Base-by-base conservation (phyloP, 163 green algal genomes). In the Volvox carteri region DNA sequence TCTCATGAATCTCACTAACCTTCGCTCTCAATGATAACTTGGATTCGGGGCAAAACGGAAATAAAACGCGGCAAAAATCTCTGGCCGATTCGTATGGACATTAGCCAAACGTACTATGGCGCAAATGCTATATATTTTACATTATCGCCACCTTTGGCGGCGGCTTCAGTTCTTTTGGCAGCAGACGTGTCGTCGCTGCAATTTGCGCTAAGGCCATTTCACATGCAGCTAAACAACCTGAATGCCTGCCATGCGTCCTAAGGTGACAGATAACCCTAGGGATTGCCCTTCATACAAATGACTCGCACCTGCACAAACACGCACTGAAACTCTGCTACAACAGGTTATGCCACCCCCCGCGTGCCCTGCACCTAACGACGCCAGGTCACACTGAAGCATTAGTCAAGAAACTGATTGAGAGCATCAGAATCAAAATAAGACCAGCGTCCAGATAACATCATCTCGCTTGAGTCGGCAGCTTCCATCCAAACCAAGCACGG, bases 311-410 rank as follows among this genome's bases (percentile, higher is more conserved):
- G 67, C 67, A 44, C 30, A 76, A 14, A 48, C 48, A 76, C 18
- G 28, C 33, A 76, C n/a, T n/a, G 19, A 58, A 39, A 12, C 67
- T 76, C 67, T 75, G 30, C 65, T 19, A 33, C 37, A 76, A 48
- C 67, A 76, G 33, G 67, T 50, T 48, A 9, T 44, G 67, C 30
- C 67, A 28, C n/a, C 65, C n/a, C 33, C 28, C 30, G 28, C 67
- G 30, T 76, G 67, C 48, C 67, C 67, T 76, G 67, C 67, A 76
- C 67, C 35, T 50, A n/a, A n/a, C n/a, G n/a, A n/a, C n/a, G n/a
- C n/a, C n/a, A n/a, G n/a, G n/a, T n/a, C n/a, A n/a, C n/a, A n/a
- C 60, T 16, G 37, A 72, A 23, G 60, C 60, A 65, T 65, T 23
- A 65, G 54, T 2, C 54, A 65, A 65, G 28, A 65, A 65, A 23